A percentile compares a stretch with the other conserved stretches of the same genome.
Evolutionary conservation across 306 rosid genomes (phyloP).

Genomic region (Quercus glauca): DNA sequence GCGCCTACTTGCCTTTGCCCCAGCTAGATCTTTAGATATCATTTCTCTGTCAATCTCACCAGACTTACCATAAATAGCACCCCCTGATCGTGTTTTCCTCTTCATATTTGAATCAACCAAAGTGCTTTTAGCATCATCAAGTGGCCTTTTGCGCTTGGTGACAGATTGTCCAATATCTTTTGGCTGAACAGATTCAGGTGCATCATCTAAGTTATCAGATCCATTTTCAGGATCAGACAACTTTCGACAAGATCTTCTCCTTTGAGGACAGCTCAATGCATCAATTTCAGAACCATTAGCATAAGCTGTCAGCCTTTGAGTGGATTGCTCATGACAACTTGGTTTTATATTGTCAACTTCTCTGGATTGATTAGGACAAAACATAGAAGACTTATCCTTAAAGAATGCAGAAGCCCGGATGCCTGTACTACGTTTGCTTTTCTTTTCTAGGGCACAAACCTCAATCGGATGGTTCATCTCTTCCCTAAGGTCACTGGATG

Average conservation of each 20-base stretch:
- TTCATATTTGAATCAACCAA: slow-evolving; percentile 21
- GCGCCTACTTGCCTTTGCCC: not conserved
- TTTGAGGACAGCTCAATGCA: slow-evolving; percentile 34
- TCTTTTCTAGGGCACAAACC: slow-evolving; percentile 24
- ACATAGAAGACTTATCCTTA: slow-evolving; percentile 32
- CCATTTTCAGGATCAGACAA: slow-evolving; percentile 32
- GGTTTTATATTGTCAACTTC: slow-evolving; percentile 21
- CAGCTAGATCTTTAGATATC: slow-evolving; percentile 1
- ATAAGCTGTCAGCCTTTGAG: slow-evolving; percentile 29
- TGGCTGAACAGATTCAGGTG: slow-evolving; percentile 23
- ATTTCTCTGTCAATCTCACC: slow-evolving; percentile 23
- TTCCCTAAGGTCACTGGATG: slow-evolving; percentile 29
- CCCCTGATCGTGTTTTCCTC: slow-evolving; percentile 28
- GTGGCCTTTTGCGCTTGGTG: slow-evolving; percentile 33
- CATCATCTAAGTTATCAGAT: slow-evolving; percentile 34
- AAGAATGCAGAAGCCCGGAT: slow-evolving; percentile 21
- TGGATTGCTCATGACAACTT: slow-evolving; percentile 27
- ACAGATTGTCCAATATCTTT: slow-evolving; percentile 31
- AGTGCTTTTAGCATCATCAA: slow-evolving; percentile 11
- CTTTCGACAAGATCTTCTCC: slow-evolving; percentile 60
- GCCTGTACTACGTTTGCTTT: slow-evolving; percentile 20
- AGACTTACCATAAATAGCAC: slow-evolving; percentile 3
- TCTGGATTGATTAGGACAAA: slow-evolving; percentile 22
- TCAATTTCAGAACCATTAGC: slow-evolving; percentile 17
- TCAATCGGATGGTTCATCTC: slow-evolving; percentile 5